Evolutionary conservation across 2,329 filamentous ascomycete species (phyloP), one percentile per base, ranked within the genome.

Genomic region (Clonostachys byssicola): DNA sequence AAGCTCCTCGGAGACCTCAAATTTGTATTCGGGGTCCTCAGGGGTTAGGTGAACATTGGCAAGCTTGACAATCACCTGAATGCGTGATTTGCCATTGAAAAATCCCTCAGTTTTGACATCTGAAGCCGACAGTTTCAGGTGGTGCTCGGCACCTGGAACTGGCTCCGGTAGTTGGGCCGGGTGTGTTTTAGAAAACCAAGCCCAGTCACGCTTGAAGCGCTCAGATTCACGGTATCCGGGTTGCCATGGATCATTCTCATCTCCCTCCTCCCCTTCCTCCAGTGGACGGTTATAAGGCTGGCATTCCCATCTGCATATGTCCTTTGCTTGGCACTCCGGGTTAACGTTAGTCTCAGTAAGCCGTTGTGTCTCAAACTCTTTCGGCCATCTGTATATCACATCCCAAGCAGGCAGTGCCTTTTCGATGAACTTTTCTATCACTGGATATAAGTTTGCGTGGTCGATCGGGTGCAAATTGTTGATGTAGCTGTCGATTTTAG

Each of bases 41-140:
- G 83, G 83, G 0, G 73, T 80, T 1, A 87, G 68, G 30, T 83
- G 71, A 41, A 86, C 79, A 43, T 77, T 81, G 13, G 79, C 73
- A 12, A 88, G 63, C 59, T 86, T 86, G 46, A 84, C 74, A 47
- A 86, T 80, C 39, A 88, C 68, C 50, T 88, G 84, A 0, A 86
- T 62, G 4, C 62, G 63, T 10, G 57, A 48, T 4, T 51, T 49
- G 20, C 53, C 54, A 5, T 57, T 36, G 43, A 64, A 62, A 52
- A 66, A 71, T 2, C 55, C 55, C 2, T 51, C 46, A 4, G 54
- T 47, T 34, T 61, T 58, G 42, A 65, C 52, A 13, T 61, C 53
- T 13, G 49, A 42, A 17, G 55, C 10, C 13, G 48, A 49, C 35
- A 61, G 42, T 10, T 44, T 40, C 20, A 51, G 34, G 2, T 44